Percentiles rank a stretch among this genome's conserved stretches.
phyloP scores from a whole-genome alignment of 441 rosid species.

The Hura crepitans region DNA sequence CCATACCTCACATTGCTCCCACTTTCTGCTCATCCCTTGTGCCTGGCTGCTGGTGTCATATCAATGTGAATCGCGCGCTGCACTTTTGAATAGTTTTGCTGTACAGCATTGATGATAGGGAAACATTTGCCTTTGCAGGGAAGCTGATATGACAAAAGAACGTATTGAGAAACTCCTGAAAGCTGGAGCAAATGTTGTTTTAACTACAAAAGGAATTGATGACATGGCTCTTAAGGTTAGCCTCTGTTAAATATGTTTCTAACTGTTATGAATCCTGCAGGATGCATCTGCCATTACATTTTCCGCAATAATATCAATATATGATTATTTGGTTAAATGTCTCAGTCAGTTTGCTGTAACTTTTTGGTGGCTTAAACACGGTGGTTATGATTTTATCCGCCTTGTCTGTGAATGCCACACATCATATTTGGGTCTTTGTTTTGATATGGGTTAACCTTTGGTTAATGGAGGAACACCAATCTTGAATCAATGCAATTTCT shows the following conservation, averaged over 20 bases:
- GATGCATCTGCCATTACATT: background rate
- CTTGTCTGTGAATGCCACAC: background rate
- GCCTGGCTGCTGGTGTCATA: background rate
- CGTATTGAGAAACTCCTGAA: constrained; percentile 86
- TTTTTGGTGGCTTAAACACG: too few species aligned
- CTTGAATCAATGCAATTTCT: too few species aligned
- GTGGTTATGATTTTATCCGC: background rate
- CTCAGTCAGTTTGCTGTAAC: background rate
- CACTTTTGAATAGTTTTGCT: background rate
- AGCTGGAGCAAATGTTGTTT: constrained; percentile 94
- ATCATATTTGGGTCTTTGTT: background rate
- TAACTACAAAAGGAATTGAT: constrained; percentile 96
- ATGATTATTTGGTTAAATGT: background rate
- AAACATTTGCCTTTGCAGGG: constrained; percentile 45
- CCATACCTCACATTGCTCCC: background rate
- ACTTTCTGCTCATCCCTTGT: background rate
- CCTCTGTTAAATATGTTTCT: constrained; percentile 15
- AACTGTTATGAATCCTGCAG: background rate
- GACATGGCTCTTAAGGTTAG: constrained; percentile 97
- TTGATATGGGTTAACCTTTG: background rate
- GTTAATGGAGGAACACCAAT: too few species aligned
- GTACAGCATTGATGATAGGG: constrained; percentile 12
- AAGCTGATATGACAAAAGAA: constrained; percentile 95
- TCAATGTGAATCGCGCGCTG: background rate
- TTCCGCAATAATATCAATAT: background rate